These are phyloP conservation scores for Thermothielavioides terrestris DNA, from an alignment of 495 filamentous ascomycete species.

Conservation along the genomic window DNA sequence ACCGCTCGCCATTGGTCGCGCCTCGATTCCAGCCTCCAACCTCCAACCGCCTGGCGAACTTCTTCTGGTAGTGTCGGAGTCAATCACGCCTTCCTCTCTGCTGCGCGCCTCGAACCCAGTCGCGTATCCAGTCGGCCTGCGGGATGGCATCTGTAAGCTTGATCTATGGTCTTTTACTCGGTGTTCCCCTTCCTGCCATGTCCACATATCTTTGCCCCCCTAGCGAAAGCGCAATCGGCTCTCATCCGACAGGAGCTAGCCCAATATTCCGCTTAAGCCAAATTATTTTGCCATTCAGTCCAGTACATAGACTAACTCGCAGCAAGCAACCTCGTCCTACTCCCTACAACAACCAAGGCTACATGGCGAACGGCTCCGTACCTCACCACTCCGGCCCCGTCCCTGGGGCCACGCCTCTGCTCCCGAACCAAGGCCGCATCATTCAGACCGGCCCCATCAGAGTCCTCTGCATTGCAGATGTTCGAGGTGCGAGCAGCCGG, in stretches of 20 bases:
- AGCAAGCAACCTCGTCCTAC: constrained; percentile 29
- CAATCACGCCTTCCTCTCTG: neutral
- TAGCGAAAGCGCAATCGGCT: neutral
- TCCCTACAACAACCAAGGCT: constrained; percentile 40
- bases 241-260: neutral
- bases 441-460: constrained; percentile 77
- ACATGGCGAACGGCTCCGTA: constrained; percentile 47
- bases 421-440: constrained; percentile 54
- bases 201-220: neutral
- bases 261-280: neutral
- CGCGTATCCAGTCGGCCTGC: constrained; percentile 5
- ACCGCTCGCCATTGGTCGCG: constrained; percentile 14
- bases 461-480: constrained; percentile 93
- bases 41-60: too few relatives aligned
- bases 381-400: constrained; percentile 34
- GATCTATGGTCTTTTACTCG: neutral
- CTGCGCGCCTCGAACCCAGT: neutral
- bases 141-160: constrained; percentile 30
- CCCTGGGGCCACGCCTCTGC: constrained; percentile 46
- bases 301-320: constrained; percentile 9
- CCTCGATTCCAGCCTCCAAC: constrained; percentile 16
- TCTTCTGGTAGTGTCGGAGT: constrained; percentile 7
- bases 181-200: neutral
- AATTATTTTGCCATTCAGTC: neutral
- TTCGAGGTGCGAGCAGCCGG: constrained; percentile 62